Conservation (phyloP, 2,329 filamentous ascomycete species). For the Ceratocystis ficicola region DNA sequence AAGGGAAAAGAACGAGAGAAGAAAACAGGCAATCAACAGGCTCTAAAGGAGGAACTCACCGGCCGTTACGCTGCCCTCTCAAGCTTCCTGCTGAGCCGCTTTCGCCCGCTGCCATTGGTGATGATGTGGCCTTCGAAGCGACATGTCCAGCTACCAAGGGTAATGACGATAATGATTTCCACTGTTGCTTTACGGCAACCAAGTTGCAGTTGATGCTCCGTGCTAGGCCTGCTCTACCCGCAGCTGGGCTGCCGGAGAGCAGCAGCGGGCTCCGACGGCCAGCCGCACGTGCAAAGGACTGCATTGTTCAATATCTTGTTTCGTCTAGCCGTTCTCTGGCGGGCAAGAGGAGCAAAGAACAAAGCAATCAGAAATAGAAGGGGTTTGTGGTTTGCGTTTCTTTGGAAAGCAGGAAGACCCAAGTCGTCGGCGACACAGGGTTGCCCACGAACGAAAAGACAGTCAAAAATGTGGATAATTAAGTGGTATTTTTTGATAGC, state of each 20-base stretch:
- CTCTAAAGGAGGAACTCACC: slow-evolving; percentile 15
- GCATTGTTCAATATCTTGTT: slow-evolving; percentile 6
- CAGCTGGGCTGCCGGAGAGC: background rate
- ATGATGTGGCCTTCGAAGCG: background rate
- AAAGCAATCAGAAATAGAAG: background rate
- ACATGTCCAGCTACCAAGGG: background rate
- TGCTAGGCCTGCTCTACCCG: background rate
- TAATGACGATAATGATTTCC: slow-evolving; percentile 4
- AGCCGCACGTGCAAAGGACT: slow-evolving; percentile 19
- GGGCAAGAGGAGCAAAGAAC: no score
- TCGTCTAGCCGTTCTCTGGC: background rate
- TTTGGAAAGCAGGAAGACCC: no score
- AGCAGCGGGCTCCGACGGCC: slow-evolving; percentile 6
- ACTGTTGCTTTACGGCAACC: background rate
- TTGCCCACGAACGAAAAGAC: no score
- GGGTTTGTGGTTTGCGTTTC: no score
- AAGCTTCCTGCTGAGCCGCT: background rate
- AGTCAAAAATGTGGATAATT: no score
- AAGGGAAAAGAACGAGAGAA: slow-evolving; percentile 8
- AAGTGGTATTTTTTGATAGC: no score
- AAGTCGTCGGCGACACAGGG: no score
- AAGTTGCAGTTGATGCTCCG: background rate
- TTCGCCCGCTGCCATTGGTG: background rate
- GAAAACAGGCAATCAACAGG: background rate
- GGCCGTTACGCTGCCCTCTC: slow-evolving; percentile 7